Conservation (phyloP, 2,329 filamentous ascomycete genomes). For the Ampelomyces quisqualis region DNA sequence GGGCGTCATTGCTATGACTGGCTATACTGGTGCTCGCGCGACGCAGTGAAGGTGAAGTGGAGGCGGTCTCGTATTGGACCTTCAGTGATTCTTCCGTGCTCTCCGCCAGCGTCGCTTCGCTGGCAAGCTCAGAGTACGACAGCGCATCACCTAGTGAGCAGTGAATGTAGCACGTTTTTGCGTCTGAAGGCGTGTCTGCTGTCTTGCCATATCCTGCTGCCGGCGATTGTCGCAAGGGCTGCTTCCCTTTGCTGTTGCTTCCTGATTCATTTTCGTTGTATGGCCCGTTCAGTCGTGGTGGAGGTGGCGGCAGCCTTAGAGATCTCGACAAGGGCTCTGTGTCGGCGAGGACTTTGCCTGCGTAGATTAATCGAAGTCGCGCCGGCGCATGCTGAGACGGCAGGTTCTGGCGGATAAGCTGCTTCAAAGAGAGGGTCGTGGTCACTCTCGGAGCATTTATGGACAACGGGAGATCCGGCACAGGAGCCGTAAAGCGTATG, state of each 20-base stretch:
- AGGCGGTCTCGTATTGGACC: slow-evolving; percentile 25
- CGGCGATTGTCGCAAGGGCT: slow-evolving; percentile 54
- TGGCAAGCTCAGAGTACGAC: slow-evolving; percentile 65
- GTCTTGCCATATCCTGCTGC: slow-evolving; percentile 20
- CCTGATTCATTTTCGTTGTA: slow-evolving; percentile 20
- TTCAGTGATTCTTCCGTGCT: slow-evolving; percentile 45
- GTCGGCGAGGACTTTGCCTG: slow-evolving; percentile 83
- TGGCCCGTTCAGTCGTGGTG: slow-evolving; percentile 45
- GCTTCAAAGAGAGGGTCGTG: slow-evolving; percentile 77
- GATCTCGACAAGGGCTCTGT: slow-evolving; percentile 65
- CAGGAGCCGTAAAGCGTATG: slow-evolving; percentile 83
- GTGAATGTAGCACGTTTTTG: slow-evolving; percentile 77
- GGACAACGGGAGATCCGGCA: slow-evolving; percentile 79
- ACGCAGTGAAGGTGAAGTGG: slow-evolving; percentile 14
- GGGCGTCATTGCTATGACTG: slow-evolving; percentile 11
- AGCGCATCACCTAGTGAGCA: slow-evolving; percentile 85
- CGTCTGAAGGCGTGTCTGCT: slow-evolving; percentile 21
- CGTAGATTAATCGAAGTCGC: slow-evolving; percentile 84
- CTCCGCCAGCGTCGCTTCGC: slow-evolving; percentile 57
- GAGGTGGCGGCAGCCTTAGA: slow-evolving; percentile 63
- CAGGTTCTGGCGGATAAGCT: slow-evolving; percentile 73
- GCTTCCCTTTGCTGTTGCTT: slow-evolving; percentile 66
- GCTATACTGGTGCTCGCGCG: slow-evolving; percentile 17
- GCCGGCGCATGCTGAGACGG: slow-evolving; percentile 61
- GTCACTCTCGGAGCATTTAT: slow-evolving; percentile 67